Evolutionary conservation across 352 stramenopile genomes (phyloP).

Genomic region (Globisporangium paroecandrum): DNA sequence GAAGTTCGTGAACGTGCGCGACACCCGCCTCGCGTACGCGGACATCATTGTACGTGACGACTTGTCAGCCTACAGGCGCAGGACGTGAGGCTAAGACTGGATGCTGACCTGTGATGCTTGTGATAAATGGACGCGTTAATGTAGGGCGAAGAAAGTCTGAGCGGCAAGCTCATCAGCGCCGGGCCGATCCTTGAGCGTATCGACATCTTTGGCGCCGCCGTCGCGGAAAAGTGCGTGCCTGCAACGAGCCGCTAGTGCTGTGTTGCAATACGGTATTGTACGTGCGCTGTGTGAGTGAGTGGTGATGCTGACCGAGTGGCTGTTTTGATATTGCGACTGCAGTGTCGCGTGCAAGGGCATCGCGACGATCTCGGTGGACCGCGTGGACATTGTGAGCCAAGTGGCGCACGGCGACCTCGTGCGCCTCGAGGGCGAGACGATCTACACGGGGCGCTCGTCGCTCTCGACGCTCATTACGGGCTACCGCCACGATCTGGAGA

Average conservation of each 20-base stretch:
- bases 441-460: constrained; percentile 57
- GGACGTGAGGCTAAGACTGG: neutral
- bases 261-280: neutral
- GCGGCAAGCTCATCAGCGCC: constrained; percentile 46
- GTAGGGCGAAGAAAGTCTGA: constrained; percentile 51
- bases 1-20: constrained; percentile 39
- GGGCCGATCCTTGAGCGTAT: constrained; percentile 47
- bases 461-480: constrained; percentile 60
- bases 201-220: constrained; percentile 61
- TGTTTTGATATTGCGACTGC: constrained; percentile 2
- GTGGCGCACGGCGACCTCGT: constrained; percentile 64
- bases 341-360: constrained; percentile 56
- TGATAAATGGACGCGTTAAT: neutral
- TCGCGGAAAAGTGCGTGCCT: constrained; percentile 54
- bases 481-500: constrained; percentile 64
- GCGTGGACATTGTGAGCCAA: constrained; percentile 62
- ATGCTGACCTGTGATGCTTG: neutral
- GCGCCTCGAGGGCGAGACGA: constrained; percentile 58
- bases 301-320: neutral
- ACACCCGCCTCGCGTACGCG: constrained; percentile 52
- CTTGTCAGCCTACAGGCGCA: neutral
- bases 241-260: neutral
- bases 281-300: neutral
- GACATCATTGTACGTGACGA: constrained; percentile 51
- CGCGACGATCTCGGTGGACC: constrained; percentile 65